Percentiles rank a stretch among this genome's conserved stretches.
Evolutionary conservation across 768 basidiomycete species (phyloP).

Genomic region (Pholiota molesta): DNA sequence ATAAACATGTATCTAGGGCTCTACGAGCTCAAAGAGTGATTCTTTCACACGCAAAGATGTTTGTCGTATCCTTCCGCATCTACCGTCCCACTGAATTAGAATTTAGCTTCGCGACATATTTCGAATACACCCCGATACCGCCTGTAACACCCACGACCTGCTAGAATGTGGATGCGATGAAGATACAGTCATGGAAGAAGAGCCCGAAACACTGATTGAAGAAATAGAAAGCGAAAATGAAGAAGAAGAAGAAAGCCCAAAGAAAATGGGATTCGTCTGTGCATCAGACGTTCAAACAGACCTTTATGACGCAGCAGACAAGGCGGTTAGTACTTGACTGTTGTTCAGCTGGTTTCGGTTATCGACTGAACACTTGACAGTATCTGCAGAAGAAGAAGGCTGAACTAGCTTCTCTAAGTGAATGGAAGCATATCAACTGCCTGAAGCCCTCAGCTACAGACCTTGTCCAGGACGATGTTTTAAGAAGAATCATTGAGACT

Average conservation of each 20-base stretch:
- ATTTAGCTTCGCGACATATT: conserved; percentile 88
- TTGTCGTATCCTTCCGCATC: conserved; percentile 23
- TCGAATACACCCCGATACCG: conserved; percentile 75
- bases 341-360: background rate
- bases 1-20: conserved; percentile 29
- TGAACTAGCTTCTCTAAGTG: conserved; percentile 69
- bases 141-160: conserved; percentile 92
- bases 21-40: conserved; percentile 65
- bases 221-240: conserved; percentile 27
- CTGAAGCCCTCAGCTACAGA: conserved; percentile 46
- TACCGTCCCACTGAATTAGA: background rate
- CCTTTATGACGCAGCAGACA: conserved; percentile 49
- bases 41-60: conserved; percentile 90
- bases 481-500: conserved; percentile 39
- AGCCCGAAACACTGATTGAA: background rate
- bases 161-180: conserved; percentile 74
- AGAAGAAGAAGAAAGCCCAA: conserved; percentile 28
- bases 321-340: conserved; percentile 44
- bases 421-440: conserved; percentile 89
- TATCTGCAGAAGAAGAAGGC: conserved; percentile 69
- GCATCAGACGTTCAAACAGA: conserved; percentile 64
- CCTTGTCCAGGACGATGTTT: conserved; percentile 65
- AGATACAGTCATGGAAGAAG: conserved; percentile 6
- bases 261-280: conserved; percentile 54
- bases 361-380: conserved; percentile 35